Base-by-base conservation (phyloP, 163 green algal species). In the Chlamydomonas reinhardtii region DNA sequence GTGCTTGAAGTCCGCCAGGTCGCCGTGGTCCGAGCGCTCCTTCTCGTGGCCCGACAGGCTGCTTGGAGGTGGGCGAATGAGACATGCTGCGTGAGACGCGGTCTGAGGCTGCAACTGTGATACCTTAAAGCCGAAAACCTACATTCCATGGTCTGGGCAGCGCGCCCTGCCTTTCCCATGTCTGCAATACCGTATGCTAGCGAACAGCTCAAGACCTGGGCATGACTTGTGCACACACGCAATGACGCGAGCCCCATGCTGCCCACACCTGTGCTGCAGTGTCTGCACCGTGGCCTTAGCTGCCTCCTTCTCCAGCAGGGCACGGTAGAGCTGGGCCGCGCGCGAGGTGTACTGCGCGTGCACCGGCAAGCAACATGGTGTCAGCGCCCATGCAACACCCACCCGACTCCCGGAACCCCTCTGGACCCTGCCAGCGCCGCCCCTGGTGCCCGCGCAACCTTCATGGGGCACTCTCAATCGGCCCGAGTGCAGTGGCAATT, bases 281-380 rank as follows among this genome's bases (percentile, higher is more conserved):
- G 68, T 66, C 69, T 86, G 81, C 0, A 75, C 32, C 19, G 83
- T 85, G 25, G 90, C 43, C 77, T 97, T 97, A n/a, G 90, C 85
- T 0, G 94, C 94, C 72, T 99, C 98, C 90, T 97, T 97, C 65
- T 98, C 96, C 65, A 99, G 94, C 83, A 96, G 93, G 76, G 95
- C 90, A 31, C 92, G 92, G 90, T 99, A 99, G 82, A 98, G 89
- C 88, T 98, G 92, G 22, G 98, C 98, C 15, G 97, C 97, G 17
- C 96, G 89, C 6, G 94, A 98, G 0, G 95, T 98, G 96, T 99
- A 99, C 94, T 96, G 93, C 91, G 92, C 3, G 29, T n/a, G 27
- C 1, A 17, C 6, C 48, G 14, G 39, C 39, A 8, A 48, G 39
- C 11, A 14, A 56, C 48, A 56, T 19, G 11, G 61, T 66, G 61